Evolutionary conservation across 495 filamentous ascomycete species (phyloP).

Genomic region (Parathielavia hyrcaniae): DNA sequence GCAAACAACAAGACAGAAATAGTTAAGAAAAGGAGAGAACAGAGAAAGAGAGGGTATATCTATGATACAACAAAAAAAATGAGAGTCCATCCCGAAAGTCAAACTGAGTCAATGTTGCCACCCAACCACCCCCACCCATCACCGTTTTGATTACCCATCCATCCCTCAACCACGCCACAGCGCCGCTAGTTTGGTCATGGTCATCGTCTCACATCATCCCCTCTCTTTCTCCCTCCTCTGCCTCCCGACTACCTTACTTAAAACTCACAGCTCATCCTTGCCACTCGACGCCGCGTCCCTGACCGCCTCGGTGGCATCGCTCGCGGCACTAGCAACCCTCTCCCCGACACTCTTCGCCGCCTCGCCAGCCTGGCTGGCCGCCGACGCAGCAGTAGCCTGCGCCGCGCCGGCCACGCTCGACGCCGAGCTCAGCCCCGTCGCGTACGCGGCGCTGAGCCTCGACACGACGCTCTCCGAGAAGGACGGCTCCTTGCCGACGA

Average conservation of each 20-base stretch:
- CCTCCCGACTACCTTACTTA: not conserved
- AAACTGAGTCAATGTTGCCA: not conserved
- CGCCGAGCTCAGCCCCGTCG: constrained; percentile 29
- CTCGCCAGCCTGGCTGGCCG: constrained; percentile 21
- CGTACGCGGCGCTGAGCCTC: constrained; percentile 58
- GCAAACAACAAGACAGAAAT: too few species aligned
- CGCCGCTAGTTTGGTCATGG: not conserved
- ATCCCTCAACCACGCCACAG: not conserved
- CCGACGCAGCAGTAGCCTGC: constrained; percentile 26
- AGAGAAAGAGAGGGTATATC: constrained; percentile 15
- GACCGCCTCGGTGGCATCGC: constrained; percentile 43
- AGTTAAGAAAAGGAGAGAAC: constrained; percentile 2
- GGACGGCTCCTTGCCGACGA: constrained; percentile 69
- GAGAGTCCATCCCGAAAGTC: constrained; percentile 12
- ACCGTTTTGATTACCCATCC: not conserved
- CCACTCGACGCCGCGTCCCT: constrained; percentile 33
- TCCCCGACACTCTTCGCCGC: constrained; percentile 30
- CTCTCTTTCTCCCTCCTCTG: not conserved
- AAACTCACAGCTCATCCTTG: constrained; percentile 58
- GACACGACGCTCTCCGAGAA: constrained; percentile 77
- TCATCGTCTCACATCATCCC: constrained; percentile 15
- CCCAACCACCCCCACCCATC: not conserved
- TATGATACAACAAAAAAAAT: constrained; percentile 13
- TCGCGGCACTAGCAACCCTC: constrained; percentile 33
- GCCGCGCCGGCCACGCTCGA: constrained; percentile 33